Evolutionary conservation across 2,329 filamentous ascomycete species (phyloP), one percentile per base, ranked within the genome.

Genomic region (Proliferodiscus dingleyae): DNA sequence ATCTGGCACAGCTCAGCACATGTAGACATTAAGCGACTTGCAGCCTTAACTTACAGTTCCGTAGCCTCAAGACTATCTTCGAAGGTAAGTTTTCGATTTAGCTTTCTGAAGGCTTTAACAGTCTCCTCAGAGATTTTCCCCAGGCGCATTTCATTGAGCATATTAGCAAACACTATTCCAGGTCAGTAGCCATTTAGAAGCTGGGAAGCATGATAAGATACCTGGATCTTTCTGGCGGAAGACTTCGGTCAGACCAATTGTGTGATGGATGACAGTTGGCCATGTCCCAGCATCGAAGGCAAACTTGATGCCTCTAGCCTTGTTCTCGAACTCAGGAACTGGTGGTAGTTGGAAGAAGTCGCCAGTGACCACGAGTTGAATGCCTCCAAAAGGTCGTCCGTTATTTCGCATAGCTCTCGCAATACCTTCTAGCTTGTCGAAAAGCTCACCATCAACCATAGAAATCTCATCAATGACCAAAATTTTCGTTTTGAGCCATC

Each of bases 291-390:
- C 90, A 59, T 95, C 88, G 62, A 98, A 98, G 0, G 90, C 85
- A 65, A 98, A 98, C 61, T 89, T 95, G 37, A 84, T 80, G 21
- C 83, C 75, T 37, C 73, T 69, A 48, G 70, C 69, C 42, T 81
- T 80, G 37, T 54, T 59, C n/a, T 62, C 61, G 32, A 72, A 72
- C 28, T 96, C 90, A 1, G 91, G 90, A 1, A 98, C 93, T 1
- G 93, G 93, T 1, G 93, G 93, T 3, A 98, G 70, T 64, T 98
- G 93, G 67, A 98, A 98, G 68, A 98, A 98, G 61, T 98, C 93
- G 3, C 93, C 93, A 0, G 93, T 98, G 49, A 98, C 87, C 46
- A 98, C 80, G 23, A 98, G 75, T 57, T 98, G 93, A 37, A 98
- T 97, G 4, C 93, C 93, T 44, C 93, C 94, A 72, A 95, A 98